Base-by-base conservation (phyloP, 2,329 filamentous ascomycete genomes). In the Xylariaceae sp. region DNA sequence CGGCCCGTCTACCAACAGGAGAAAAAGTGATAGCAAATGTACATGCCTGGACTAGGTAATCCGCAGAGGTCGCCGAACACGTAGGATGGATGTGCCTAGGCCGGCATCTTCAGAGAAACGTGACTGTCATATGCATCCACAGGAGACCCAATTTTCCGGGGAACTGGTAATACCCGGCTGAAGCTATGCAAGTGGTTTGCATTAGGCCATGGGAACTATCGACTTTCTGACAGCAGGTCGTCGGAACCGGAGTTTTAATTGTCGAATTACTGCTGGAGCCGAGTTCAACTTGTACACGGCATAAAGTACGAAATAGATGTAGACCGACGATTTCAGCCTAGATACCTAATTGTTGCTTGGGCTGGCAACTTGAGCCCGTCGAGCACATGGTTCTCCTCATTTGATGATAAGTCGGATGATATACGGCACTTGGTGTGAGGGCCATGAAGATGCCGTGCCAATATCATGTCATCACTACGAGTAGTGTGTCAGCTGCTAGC, bases 401-500 rank as follows among this genome's bases (percentile, higher is more conserved):
- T 51, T 39, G 53, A 35, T 34, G 30, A 18, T 5, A 51, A 51
- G 45, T 47, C 47, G 37, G 30, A 44, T 35, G 55, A 18, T 18
- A 56, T 18, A 34, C 23, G 30, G 17, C 15, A 39, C 30, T 13
- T 44, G 5, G 45, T 18, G 30, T 30, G 13, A 56, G n/a, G n/a
- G 6, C 18, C 55, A 45, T 51, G 11, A 30, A 51, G 18, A 13
- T 44, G 11, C 37, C 10, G 17, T 17, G 11, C 37, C 37, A 9
- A 51, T 30, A 13, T 50, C 51, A 55, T 57, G 55, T 48, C 49
- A 23, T 51, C 13, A 42, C 45, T 49, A 23, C 50, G 11, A 42
- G 45, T 53, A 10, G 53, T 39, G 42, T 17, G 53, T 59, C 51
- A 56, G 57, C 45, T 48, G 44, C 51, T 57, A 62, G 58, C 58